Evolutionary conservation across 352 stramenopile genomes (phyloP).

Genomic region (Phytophthora brassicae): DNA sequence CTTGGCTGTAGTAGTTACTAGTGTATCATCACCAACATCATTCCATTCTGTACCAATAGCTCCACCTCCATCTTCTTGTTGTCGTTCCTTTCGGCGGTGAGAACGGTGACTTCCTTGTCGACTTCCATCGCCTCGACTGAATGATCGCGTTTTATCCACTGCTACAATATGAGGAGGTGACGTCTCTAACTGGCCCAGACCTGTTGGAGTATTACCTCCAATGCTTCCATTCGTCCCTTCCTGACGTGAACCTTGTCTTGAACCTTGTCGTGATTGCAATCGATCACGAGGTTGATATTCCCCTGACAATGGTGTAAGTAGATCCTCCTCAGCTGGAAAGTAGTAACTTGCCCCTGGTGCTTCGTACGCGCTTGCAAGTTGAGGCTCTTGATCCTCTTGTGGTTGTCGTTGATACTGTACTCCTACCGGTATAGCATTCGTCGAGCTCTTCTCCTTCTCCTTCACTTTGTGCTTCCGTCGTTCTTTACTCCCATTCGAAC

Average conservation of each 20-base stretch:
- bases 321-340: conserved; percentile 33
- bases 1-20: conserved; percentile 25
- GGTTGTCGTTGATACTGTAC: conserved; percentile 10
- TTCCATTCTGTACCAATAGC: conserved; percentile 15
- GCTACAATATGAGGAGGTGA: conserved; percentile 10
- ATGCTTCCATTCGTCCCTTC: conserved; percentile 14
- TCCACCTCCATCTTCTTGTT: conserved; percentile 33
- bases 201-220: conserved; percentile 12
- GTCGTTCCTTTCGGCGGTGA: conserved; percentile 27
- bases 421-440: not conserved
- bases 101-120: conserved; percentile 31
- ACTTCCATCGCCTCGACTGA: conserved; percentile 30
- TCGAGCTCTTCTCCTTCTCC: conserved; percentile 17
- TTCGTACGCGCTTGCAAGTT: conserved; percentile 28
- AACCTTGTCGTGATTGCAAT: conserved; percentile 76
- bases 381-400: conserved; percentile 28
- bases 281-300: conserved; percentile 76
- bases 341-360: conserved; percentile 22
- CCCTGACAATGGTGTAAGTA: conserved; percentile 39
- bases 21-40: conserved; percentile 4
- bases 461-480: conserved; percentile 45
- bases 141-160: conserved; percentile 16
- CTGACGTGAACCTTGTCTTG: conserved; percentile 51
- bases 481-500: conserved; percentile 33
- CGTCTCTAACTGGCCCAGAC: conserved; percentile 53